Evolutionary conservation across 805 yeast genomes (phyloP), one percentile per base, ranked within the genome.

Genomic region (Lachancea nothofagi): DNA sequence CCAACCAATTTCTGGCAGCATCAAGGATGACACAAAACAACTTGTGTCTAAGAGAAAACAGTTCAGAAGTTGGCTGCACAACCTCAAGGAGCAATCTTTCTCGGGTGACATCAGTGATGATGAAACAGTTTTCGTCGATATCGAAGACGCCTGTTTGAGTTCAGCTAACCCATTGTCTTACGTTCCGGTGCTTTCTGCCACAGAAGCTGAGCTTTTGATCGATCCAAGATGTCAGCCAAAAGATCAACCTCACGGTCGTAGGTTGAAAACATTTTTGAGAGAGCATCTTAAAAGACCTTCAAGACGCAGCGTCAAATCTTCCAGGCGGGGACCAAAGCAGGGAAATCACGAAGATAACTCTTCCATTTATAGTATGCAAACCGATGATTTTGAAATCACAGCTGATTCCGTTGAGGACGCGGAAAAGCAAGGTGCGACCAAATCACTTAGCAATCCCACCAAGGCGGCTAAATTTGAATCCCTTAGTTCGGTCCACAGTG

Each of bases 61-160:
- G 29, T 38, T 36, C 26, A 26, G 37, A 25, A 20, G 25, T 10
- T 33, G 39, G 41, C 25, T 38, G 14, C 31, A 33, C 25, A 22
- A 29, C 20, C 27, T 29, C 12, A 26, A 20, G 21, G 39, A 29
- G 6, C 29, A 24, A 22, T 27, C 34, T 24, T 35, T 31, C 18
- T 29, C 36, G 4, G 8, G 23, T 13, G 28, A 30, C 7, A 7
- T 13, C 7, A 29, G 20, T 10, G 36, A 25, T 10, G 41, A 38
- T 5, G 41, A 38, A 19, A 31, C 36, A 10, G 36, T 38, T 25
- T 31, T 38, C 14, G 13, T 38, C 17, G 41, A 38, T 19, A 21
- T 31, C n/a, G 32, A 14, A 19, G 41, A 38, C 30, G 30, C 36
- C 18, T 38, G n/a, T 32, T 31, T 38, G 32, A 31, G 22, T 15